Evolutionary conservation across 768 basidiomycete genomes (phyloP), one percentile per base, ranked within the genome.

Genomic region (Xerocomellus intermedius): DNA sequence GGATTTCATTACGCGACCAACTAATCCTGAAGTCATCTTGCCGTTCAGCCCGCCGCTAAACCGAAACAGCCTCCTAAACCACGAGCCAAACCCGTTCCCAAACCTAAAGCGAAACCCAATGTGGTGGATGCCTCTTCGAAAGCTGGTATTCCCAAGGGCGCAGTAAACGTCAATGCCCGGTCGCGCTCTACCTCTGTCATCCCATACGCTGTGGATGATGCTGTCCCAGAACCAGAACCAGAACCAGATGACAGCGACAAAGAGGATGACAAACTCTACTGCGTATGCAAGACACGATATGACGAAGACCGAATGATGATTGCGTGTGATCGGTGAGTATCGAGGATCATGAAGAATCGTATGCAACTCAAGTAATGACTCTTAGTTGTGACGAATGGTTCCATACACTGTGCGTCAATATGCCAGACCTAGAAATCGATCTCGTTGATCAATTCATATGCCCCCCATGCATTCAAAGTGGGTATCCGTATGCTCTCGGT

Each of bases 381-480:
- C n/a, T 17, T 53, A 94, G 93, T 28, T 96, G 94, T 70, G 94
- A 95, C 64, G 90, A 94, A 57, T 97, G 94, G 94, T 96, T 92
- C 69, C 94, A 97, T 67, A 88, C 89, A 0, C 79, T 83, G 45
- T 97, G 94, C 62, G 85, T 95, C 26, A 75, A 82, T 39, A 88
- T 95, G 80, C 82, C 84, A 24, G 92, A 95, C 56, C 75, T 84
- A 8, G 84, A 87, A 61, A 82, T 93, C 35, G 91, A 94, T 61
- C 82, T 97, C 16, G 89, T 97, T 33, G 94, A 96, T 74, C 88
- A 90, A 69, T 96, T 96, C 71, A 84, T 93, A 49, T 97, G 94
- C 70, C 92, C 93, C 1, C 75, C 77, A 5, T 96, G 94, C 67
- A 74, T 86, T 21, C 76, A 80, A 52, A 84, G 94, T 95, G 60